Conservation (phyloP, 2,329 filamentous ascomycete species). For the Venturia pyrina region DNA sequence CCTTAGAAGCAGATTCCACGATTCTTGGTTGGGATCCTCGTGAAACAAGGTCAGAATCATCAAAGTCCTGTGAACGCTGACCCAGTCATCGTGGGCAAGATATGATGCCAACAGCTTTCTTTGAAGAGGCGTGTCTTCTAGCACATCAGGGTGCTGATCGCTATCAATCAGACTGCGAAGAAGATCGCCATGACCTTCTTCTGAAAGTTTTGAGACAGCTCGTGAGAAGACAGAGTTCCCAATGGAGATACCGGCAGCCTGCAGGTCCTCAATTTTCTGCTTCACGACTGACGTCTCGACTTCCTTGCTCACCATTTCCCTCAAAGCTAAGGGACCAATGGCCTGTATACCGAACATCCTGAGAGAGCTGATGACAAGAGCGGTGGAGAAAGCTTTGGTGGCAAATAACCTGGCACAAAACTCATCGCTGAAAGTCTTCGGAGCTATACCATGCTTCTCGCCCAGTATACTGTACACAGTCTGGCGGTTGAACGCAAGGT, state of each 20-base stretch:
- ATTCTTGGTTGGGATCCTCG: constrained; percentile 25
- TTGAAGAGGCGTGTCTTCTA: constrained; percentile 47
- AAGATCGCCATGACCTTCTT: constrained; percentile 42
- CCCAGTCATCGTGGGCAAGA: constrained; percentile 40
- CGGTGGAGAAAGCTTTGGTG: constrained; percentile 60
- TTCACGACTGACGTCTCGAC: constrained; percentile 45
- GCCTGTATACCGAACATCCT: constrained; percentile 58
- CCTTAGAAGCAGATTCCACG: constrained; percentile 40
- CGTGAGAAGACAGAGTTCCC: constrained; percentile 54
- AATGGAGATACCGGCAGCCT: constrained; percentile 52
- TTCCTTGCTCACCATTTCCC: constrained; percentile 64
- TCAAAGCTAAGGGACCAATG: constrained; percentile 67
- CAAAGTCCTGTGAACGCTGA: constrained; percentile 45
- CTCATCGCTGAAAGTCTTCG: constrained; percentile 48
- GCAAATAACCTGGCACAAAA: constrained; percentile 78
- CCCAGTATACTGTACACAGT: constrained; percentile 27
- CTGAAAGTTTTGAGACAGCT: constrained; percentile 55
- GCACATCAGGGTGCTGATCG: constrained; percentile 55
- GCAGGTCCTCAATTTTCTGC: constrained; percentile 50
- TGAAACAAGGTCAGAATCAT: constrained; percentile 40
- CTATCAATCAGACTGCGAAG: constrained; percentile 44
- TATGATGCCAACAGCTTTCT: constrained; percentile 44
- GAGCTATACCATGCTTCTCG: constrained; percentile 31
- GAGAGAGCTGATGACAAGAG: constrained; percentile 61
- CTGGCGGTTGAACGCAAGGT: background rate